Percentiles rank a stretch among this genome's conserved stretches.
These are phyloP conservation scores for Xylaria sp. DNA, from an alignment of 2,329 filamentous ascomycete species.

Conservation along the genomic window DNA sequence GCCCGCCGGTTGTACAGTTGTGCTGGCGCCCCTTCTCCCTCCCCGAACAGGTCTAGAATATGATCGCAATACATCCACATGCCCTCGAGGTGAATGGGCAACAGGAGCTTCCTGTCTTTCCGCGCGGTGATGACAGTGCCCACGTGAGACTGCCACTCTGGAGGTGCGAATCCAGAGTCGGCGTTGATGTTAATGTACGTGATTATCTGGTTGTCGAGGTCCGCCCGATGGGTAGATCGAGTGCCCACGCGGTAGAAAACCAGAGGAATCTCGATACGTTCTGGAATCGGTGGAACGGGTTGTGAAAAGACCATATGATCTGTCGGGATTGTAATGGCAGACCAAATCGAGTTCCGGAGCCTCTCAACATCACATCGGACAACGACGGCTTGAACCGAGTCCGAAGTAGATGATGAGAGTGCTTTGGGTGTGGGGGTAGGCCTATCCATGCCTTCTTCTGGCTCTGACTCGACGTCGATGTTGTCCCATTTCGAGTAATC, in stretches of 20 bases:
- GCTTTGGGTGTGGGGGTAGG: not conserved
- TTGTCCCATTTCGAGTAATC: not conserved
- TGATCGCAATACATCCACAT: conserved; percentile 2
- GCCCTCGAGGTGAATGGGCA: not conserved
- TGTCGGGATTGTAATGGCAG: not conserved
- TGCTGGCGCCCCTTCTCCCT: not conserved
- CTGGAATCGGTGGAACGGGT: not conserved
- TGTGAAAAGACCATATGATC: not conserved
- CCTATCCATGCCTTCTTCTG: not conserved
- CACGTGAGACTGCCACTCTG: not conserved
- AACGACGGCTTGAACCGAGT: not conserved
- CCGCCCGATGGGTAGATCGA: not conserved
- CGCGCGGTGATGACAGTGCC: not conserved
- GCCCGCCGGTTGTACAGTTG: not conserved
- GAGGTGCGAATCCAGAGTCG: not conserved
- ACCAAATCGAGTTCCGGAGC: not conserved
- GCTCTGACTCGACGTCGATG: not conserved
- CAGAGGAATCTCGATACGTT: not conserved
- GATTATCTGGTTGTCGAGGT: not conserved
- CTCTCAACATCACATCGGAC: not conserved
- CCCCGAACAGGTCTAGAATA: not conserved
- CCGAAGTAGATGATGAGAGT: too few relatives aligned
- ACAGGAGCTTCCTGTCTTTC: not conserved
- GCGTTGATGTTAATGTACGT: conserved; percentile 1
- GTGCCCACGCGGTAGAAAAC: conserved; percentile 1